Evolutionary conservation across 225 moss, liverwort and hornwort genomes (phyloP).

Genomic region (Polytrichum formosum): DNA sequence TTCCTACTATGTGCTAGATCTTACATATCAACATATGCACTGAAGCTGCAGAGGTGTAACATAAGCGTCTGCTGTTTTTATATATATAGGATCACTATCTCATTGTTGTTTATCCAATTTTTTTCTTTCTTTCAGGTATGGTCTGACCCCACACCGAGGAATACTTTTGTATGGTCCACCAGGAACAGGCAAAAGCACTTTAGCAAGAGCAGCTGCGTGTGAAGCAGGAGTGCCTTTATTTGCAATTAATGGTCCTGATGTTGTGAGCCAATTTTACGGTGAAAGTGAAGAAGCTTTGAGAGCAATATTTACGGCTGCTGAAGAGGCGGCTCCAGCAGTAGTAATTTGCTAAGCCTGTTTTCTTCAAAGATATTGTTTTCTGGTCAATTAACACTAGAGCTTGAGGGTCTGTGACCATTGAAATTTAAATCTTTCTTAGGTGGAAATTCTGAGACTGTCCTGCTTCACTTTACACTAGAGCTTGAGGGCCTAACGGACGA

Average conservation of each 20-base stretch:
- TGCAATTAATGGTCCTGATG: constrained; percentile 85
- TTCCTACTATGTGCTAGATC: no score
- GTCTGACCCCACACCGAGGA: constrained; percentile 79
- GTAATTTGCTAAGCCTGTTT: constrained; percentile 30
- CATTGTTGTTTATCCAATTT: not conserved
- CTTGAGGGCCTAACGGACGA: no score
- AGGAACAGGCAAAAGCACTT: constrained; percentile 93
- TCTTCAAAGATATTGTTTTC: no score
- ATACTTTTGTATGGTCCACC: constrained; percentile 88
- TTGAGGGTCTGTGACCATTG: no score
- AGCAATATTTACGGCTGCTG: constrained; percentile 69
- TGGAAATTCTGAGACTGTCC: no score
- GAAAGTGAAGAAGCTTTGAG: constrained; percentile 85
- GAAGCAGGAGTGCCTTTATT: constrained; percentile 90
- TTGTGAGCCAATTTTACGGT: constrained; percentile 90
- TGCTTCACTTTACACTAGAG: no score
- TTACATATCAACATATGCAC: no score
- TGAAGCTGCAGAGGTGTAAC: no score
- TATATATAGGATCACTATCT: constrained; percentile 6
- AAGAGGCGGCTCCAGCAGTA: constrained; percentile 80
- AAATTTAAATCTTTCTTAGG: no score
- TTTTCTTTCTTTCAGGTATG: constrained; percentile 51
- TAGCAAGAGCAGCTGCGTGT: constrained; percentile 94
- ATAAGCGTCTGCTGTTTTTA: constrained; percentile 3
- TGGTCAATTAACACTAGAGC: no score